A percentile compares a stretch with the other conserved stretches of the same genome.
These are phyloP conservation scores for Gossypium sturtianum DNA, from an alignment of 345 rosid genomes.

Conservation along the genomic window DNA sequence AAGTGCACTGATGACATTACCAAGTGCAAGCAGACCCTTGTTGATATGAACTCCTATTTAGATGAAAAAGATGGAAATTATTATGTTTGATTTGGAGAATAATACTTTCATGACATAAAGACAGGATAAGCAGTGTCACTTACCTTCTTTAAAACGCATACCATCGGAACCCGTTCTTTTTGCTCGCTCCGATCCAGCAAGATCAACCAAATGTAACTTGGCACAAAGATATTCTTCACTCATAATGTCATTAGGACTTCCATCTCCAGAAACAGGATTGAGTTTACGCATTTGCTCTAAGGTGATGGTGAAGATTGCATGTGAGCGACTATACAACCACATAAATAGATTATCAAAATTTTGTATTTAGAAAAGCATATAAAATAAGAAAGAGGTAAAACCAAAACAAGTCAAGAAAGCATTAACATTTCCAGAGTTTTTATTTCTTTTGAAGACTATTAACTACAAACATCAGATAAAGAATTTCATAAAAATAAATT, in stretches of 20 bases:
- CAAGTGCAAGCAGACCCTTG: slow-evolving; percentile 97
- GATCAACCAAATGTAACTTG: slow-evolving; percentile 95
- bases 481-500: not conserved
- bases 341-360: slow-evolving; percentile 9
- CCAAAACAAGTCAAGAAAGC: not conserved
- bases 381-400: not conserved
- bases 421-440: not conserved
- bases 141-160: slow-evolving; percentile 95
- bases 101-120: slow-evolving; percentile 8
- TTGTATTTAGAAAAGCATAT: not conserved
- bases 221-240: slow-evolving; percentile 95
- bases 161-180: slow-evolving; percentile 97
- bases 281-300: slow-evolving; percentile 90
- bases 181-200: slow-evolving; percentile 92
- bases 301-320: slow-evolving; percentile 96
- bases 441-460: not conserved
- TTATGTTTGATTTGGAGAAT: slow-evolving; percentile 10
- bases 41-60: slow-evolving; percentile 89
- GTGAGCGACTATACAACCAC: slow-evolving; percentile 72
- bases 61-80: slow-evolving; percentile 19
- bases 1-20: slow-evolving; percentile 96
- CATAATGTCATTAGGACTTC: slow-evolving; percentile 48
- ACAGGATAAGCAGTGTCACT: slow-evolving; percentile 13
- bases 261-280: slow-evolving; percentile 53
- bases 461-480: not conserved